Conservation (phyloP, 2,329 filamentous ascomycete species). For the Aureobasidium melanogenum region DNA sequence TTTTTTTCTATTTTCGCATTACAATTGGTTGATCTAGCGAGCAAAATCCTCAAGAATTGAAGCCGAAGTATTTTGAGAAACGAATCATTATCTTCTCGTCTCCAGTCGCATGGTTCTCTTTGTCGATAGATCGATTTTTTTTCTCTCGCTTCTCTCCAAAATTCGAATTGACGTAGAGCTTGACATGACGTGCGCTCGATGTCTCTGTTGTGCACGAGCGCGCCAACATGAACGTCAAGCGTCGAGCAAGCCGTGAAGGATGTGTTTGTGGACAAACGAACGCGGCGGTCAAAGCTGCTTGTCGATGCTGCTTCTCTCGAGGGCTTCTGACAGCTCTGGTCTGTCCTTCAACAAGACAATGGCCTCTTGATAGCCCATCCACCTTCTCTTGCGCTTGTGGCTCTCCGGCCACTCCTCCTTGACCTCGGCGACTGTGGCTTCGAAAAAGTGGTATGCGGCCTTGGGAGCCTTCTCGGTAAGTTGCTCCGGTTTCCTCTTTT, state of each 20-base stretch:
- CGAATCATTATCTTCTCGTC: background rate
- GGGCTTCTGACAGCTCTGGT: slow-evolving; percentile 80
- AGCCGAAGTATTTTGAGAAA: background rate
- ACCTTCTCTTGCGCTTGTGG: slow-evolving; percentile 81
- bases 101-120: background rate
- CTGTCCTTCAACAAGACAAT: slow-evolving; percentile 64
- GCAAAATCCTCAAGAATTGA: background rate
- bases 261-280: background rate
- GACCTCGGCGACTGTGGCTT: slow-evolving; percentile 80
- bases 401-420: slow-evolving; percentile 86
- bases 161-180: background rate
- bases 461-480: slow-evolving; percentile 55
- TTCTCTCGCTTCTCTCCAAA: background rate
- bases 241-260: background rate
- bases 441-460: slow-evolving; percentile 70
- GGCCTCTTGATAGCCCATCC: slow-evolving; percentile 83
- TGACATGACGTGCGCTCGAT: background rate
- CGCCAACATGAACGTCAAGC: background rate
- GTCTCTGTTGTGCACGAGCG: background rate
- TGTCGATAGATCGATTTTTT: background rate
- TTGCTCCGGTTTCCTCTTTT: slow-evolving; percentile 55
- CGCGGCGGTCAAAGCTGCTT: slow-evolving; percentile 11
- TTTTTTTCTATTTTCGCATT: slow-evolving; percentile 1
- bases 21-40: slow-evolving; percentile 10
- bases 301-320: slow-evolving; percentile 56